Evolutionary conservation across 2,329 filamentous ascomycete genomes (phyloP).

Genomic region (Gliomastix tumulicola): DNA sequence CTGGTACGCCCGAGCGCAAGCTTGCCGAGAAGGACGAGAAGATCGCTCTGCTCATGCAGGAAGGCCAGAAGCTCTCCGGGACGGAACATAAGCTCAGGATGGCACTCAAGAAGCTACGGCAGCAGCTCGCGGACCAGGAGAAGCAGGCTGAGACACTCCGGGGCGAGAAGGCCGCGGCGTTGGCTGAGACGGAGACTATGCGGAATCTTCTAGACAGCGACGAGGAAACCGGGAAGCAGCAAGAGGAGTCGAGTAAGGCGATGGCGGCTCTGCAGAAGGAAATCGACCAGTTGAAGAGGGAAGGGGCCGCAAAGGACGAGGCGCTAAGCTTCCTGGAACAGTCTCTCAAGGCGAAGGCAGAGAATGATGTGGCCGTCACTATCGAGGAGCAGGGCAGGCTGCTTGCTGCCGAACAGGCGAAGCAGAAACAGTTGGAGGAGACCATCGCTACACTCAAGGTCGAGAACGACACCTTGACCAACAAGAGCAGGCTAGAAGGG

Average conservation of each 20-base stretch:
- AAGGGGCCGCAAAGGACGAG: constrained; percentile 50
- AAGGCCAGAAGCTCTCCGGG: constrained; percentile 82
- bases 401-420: constrained; percentile 58
- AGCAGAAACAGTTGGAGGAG: constrained; percentile 47
- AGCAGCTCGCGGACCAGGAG: constrained; percentile 59
- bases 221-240: constrained; percentile 47
- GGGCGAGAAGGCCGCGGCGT: constrained; percentile 51
- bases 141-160: constrained; percentile 54
- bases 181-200: constrained; percentile 38
- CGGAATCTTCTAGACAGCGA: constrained; percentile 40
- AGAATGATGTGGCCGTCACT: constrained; percentile 58
- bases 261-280: constrained; percentile 39
- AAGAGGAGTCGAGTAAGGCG: constrained; percentile 42
- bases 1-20: constrained; percentile 67
- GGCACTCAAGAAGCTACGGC: constrained; percentile 74
- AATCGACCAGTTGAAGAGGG: constrained; percentile 36
- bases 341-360: constrained; percentile 61
- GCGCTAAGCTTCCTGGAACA: constrained; percentile 61
- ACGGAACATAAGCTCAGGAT: constrained; percentile 79
- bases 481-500: constrained; percentile 64
- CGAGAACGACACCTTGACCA: constrained; percentile 69
- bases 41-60: constrained; percentile 83
- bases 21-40: constrained; percentile 85
- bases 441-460: constrained; percentile 59
- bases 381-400: constrained; percentile 60